Evolutionary conservation across 2,329 filamentous ascomycete genomes (phyloP), one percentile per base, ranked within the genome.

Genomic region (Fusarium abutilonis): DNA sequence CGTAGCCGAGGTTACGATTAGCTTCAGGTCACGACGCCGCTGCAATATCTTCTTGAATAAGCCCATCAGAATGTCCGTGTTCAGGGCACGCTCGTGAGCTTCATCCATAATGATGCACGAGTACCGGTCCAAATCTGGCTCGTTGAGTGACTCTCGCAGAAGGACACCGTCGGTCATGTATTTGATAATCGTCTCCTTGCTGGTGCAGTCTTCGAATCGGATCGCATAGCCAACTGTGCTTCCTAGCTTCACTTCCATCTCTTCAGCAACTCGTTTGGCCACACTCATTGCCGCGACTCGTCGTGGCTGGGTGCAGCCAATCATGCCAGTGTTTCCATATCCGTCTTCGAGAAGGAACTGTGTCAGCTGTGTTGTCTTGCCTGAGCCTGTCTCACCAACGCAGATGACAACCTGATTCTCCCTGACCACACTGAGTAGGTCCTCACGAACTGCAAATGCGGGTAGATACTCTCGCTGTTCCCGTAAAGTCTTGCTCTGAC

Each of bases 61-160:
- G 1, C 95, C 95, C 91, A 99, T 97, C 13, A 99, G 80, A 15
- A 99, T 94, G 75, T 99, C 95, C 0, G 95, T 99, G 72, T 99
- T 98, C 45, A 99, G 79, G 1, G 95, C 94, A 75, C 95, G 86
- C 77, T 99, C 95, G 83, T 99, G 95, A 5, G 95, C 96, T 79
- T 99, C 95, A 73, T 99, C 95, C 95, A 99, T 99, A 76, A 99
- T 99, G 70, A 99, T 93, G 74, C 93, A 97, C 13, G 94, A 97
- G 74, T 99, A 99, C 64, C 92, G 91, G 75, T 98, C 95, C 41
- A 99, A 82, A 74, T 99, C 94, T 7, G 90, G 87, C 75, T 98
- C 94, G 57, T 93, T 93, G 10, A 99, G 82, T 6, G 93, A 97
- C 72, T 99, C 96, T 78, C 95, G 86, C 29, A 99, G 84, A 40